Conservation (phyloP, 257 asterid genomes). For the Plantago ovata region DNA sequence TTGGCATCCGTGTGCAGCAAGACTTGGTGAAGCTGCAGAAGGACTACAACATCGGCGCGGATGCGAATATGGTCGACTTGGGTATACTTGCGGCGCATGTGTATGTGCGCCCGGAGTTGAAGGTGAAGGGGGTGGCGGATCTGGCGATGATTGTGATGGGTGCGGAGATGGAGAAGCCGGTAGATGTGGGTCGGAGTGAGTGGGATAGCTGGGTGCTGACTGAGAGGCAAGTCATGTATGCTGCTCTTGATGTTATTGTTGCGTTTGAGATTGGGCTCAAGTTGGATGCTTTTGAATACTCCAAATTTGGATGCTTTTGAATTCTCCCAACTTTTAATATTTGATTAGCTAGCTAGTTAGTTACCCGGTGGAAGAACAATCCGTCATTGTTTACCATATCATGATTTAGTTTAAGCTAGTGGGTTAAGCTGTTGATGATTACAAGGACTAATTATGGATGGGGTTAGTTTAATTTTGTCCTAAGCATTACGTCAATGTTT, state of each 20-base stretch:
- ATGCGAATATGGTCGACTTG: no score
- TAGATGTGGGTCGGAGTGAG: background rate
- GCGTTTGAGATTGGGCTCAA: constrained; percentile 37
- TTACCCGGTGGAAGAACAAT: no score
- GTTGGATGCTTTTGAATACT: constrained; percentile 23
- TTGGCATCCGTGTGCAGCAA: constrained; percentile 34
- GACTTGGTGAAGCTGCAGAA: constrained; percentile 14
- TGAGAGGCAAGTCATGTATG: constrained; percentile 38
- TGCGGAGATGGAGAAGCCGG: constrained; percentile 35
- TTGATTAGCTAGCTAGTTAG: no score
- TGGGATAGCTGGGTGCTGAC: constrained; percentile 43
- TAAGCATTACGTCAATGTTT: no score
- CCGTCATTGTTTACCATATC: no score
- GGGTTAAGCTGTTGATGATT: no score
- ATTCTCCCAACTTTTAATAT: no score
- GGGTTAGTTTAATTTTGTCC: no score
- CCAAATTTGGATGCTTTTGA: no score
- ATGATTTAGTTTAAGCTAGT: no score
- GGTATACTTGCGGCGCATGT: constrained; percentile 11
- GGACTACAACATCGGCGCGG: no score
- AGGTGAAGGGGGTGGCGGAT: constrained; percentile 26
- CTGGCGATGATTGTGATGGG: constrained; percentile 37
- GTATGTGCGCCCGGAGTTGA: constrained; percentile 20
- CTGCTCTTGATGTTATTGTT: constrained; percentile 48
- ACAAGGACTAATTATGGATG: no score